These are phyloP conservation scores for Petunia secreta DNA, from an alignment of 257 asterid genomes.

Conservation along the genomic window DNA sequence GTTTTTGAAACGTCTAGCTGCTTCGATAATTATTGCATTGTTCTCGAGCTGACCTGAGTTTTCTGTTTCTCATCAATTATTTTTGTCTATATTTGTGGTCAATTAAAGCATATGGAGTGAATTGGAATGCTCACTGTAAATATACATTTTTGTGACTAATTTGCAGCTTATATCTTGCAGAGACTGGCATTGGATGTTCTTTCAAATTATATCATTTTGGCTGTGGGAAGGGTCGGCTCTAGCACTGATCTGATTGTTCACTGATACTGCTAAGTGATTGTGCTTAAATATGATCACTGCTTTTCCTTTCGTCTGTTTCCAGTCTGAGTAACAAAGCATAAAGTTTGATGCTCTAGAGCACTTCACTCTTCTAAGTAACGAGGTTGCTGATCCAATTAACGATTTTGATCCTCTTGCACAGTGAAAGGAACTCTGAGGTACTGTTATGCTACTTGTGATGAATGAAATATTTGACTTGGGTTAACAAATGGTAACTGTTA, in stretches of 20 bases:
- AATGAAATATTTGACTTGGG: not conserved
- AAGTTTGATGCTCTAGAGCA: not conserved
- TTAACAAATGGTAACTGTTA: not conserved
- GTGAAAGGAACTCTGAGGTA: not conserved
- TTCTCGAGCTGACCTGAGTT: not conserved
- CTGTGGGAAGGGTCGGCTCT: conserved; percentile 99
- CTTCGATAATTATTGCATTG: not conserved
- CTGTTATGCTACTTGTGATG: not conserved
- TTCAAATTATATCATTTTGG: conserved; percentile 73
- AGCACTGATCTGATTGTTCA: conserved; percentile 96
- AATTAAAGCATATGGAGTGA: not conserved
- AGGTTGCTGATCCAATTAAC: not conserved
- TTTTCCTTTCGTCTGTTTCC: not conserved
- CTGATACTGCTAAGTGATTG: too few species aligned
- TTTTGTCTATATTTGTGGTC: not conserved
- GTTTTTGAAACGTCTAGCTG: not conserved
- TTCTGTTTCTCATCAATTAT: not conserved
- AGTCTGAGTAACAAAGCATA: not conserved
- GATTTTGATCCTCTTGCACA: not conserved
- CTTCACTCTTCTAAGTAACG: not conserved
- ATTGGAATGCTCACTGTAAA: conserved; percentile 7
- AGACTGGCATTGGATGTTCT: conserved; percentile 89
- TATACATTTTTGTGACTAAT: conserved; percentile 29
- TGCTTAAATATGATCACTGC: not conserved
- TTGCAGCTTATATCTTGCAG: conserved; percentile 54